Conservation (phyloP, 176 grass and related monocot species). For the Aechmea fasciata region DNA sequence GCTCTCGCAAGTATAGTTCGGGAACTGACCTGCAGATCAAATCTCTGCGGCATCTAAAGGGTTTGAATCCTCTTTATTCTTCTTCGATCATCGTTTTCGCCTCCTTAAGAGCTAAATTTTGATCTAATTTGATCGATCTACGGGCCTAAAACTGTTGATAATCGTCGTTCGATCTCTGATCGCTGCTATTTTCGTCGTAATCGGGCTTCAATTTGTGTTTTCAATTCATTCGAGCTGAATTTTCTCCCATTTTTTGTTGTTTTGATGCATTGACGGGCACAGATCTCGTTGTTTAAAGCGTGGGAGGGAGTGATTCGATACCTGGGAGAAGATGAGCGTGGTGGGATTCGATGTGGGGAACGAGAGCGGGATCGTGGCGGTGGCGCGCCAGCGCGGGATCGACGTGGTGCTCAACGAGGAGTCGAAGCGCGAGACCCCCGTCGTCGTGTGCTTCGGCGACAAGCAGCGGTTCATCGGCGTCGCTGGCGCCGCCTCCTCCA, state of each 20-base stretch:
- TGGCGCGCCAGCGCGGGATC: conserved; percentile 80
- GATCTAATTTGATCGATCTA: not conserved
- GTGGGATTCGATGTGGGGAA: conserved; percentile 85
- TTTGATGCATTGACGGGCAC: not conserved
- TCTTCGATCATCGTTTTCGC: not conserved
- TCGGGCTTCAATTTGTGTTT: not conserved
- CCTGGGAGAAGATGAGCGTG: conserved; percentile 60
- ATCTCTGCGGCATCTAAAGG: not conserved
- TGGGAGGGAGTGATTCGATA: conserved; percentile 17
- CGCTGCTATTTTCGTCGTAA: not conserved
- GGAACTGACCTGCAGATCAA: not conserved
- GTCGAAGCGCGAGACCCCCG: conserved; percentile 85
- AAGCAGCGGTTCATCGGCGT: conserved; percentile 89
- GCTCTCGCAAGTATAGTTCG: not conserved
- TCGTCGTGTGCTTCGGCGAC: conserved; percentile 74
- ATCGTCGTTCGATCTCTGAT: not conserved
- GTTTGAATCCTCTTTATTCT: not conserved
- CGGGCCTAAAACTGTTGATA: not conserved
- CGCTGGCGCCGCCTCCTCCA: conserved; percentile 44
- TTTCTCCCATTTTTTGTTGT: not conserved
- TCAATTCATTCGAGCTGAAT: not conserved
- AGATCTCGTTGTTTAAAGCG: conserved; percentile 17
- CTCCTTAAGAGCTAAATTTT: not conserved
- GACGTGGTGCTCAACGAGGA: conserved; percentile 93
- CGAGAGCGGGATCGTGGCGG: conserved; percentile 72